Evolutionary conservation across 106 monocot genomes (phyloP).

Genomic region (Iris macrosiphon): DNA sequence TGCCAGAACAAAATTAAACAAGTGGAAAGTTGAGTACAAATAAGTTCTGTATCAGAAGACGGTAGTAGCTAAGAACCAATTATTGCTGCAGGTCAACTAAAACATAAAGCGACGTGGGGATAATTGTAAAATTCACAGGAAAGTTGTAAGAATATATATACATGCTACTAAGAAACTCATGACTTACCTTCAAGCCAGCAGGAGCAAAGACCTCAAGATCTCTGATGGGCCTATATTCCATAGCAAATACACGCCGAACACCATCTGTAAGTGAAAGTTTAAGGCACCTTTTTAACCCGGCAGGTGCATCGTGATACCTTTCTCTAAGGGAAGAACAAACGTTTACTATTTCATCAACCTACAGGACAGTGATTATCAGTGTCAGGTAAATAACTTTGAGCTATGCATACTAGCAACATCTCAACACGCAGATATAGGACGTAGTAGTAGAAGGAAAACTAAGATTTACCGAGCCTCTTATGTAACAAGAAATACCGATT

Average conservation of each 20-base stretch:
- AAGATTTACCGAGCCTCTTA: no score
- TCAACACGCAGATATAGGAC: not conserved
- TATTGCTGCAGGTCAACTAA: no score
- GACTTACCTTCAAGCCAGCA: conserved; percentile 76
- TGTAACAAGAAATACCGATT: no score
- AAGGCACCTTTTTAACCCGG: conserved; percentile 74
- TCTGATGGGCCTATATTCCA: conserved; percentile 82
- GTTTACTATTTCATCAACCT: conserved; percentile 91
- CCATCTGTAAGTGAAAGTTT: conserved; percentile 91
- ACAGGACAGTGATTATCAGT: conserved; percentile 4
- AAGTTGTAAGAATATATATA: no score
- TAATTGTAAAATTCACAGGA: no score
- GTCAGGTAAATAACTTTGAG: not conserved
- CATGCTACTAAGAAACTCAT: not conserved
- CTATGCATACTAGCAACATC: not conserved
- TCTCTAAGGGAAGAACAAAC: conserved; percentile 58
- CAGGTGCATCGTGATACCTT: conserved; percentile 49
- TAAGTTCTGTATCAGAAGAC: no score
- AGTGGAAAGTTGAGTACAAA: no score
- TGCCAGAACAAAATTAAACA: no score
- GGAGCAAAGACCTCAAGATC: conserved; percentile 70
- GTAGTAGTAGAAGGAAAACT: not conserved
- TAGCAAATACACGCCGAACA: conserved; percentile 64
- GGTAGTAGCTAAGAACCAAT: no score
- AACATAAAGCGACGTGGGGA: no score